A percentile compares a stretch with the other conserved stretches of the same genome.
Conservation (phyloP, 208 protist genomes). For the Wallacemonas rigidus region DNA sequence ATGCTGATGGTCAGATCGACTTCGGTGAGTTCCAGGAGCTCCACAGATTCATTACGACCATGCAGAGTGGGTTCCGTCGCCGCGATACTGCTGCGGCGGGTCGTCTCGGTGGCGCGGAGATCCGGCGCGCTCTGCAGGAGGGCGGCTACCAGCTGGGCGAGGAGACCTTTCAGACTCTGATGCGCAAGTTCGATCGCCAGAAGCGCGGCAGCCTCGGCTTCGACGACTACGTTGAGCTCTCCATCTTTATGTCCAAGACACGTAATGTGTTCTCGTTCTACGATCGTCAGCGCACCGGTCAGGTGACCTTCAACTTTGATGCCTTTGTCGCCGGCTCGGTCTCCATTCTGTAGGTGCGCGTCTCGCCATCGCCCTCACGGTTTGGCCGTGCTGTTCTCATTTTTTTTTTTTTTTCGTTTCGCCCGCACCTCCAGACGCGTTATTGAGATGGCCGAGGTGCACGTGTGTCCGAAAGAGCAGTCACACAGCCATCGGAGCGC, state of each 20-base stretch:
- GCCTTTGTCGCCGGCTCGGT: conserved; percentile 60
- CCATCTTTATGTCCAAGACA: conserved; percentile 78
- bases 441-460: no score
- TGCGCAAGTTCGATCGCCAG: conserved; percentile 87
- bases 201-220: conserved; percentile 73
- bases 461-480: no score
- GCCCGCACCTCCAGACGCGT: no score
- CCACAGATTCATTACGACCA: conserved; percentile 72
- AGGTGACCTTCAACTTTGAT: conserved; percentile 80
- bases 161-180: conserved; percentile 79
- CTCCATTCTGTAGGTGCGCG: conserved; percentile 45
- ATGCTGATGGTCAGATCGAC: conserved; percentile 59
- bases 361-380: not conserved
- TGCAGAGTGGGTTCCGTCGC: conserved; percentile 67
- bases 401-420: not conserved
- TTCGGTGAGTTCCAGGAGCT: conserved; percentile 81
- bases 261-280: conserved; percentile 78
- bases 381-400: not conserved
- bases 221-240: conserved; percentile 91
- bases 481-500: no score
- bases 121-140: conserved; percentile 57
- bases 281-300: conserved; percentile 61
- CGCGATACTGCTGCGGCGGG: conserved; percentile 59
- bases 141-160: conserved; percentile 64
- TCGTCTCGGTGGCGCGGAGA: conserved; percentile 67